phyloP scores from a whole-genome alignment of 23 red algal species.

The Gracilaria domingensis region DNA sequence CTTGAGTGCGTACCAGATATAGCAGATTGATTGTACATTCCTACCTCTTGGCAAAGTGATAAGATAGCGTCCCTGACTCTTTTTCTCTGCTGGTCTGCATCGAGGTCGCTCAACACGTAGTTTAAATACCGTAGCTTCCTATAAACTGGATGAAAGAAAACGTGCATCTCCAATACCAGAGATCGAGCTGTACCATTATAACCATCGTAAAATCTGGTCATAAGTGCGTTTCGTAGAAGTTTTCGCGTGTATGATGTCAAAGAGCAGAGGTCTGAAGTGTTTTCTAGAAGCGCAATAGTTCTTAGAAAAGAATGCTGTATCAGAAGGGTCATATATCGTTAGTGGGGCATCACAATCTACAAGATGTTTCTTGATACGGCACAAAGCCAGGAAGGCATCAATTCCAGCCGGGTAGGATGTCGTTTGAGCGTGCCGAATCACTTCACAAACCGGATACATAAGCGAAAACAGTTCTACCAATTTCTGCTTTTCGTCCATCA shows the following conservation, averaged over 20 bases:
- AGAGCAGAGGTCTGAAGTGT: neutral
- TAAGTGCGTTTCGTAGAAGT: neutral
- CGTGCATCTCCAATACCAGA: conserved; percentile 32
- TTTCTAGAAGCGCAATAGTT: neutral
- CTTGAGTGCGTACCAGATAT: too few species aligned
- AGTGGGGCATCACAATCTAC: neutral
- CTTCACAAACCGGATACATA: too few species aligned
- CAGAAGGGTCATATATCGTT: conserved; percentile 6
- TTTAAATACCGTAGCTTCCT: neutral
- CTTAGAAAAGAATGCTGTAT: neutral
- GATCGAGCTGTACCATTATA: conserved; percentile 38
- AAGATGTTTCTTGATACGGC: neutral
- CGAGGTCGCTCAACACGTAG: neutral
- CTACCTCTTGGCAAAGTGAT: neutral
- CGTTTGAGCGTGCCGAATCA: too few species aligned
- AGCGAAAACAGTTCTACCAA: too few species aligned
- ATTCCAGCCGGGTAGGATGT: too few species aligned
- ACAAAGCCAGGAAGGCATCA: neutral
- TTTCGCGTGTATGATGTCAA: conserved; percentile 5
- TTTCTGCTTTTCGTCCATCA: neutral
- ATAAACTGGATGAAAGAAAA: conserved; percentile 25
- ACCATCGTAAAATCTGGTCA: conserved; percentile 30
- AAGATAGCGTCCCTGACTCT: neutral
- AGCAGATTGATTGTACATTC: too few species aligned
- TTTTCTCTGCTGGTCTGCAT: neutral